A percentile compares a stretch with the other conserved stretches of the same genome.
These are phyloP conservation scores for Staphylotrichum tortipilum DNA, from an alignment of 495 filamentous ascomycete species.

Conservation along the genomic window DNA sequence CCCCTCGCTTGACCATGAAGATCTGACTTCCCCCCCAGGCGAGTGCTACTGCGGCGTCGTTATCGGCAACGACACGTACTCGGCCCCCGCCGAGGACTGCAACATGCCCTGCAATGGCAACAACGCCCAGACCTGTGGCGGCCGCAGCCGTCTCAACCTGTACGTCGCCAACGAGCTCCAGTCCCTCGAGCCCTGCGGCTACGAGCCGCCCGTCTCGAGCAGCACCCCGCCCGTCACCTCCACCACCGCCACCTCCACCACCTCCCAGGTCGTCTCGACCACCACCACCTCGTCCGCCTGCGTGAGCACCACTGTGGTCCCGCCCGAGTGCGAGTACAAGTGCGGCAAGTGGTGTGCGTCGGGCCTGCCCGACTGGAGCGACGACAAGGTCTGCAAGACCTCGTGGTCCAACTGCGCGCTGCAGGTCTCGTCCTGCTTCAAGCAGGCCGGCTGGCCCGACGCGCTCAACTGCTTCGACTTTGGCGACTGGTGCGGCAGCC, in stretches of 20 bases:
- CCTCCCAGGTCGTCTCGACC: conserved; percentile 15
- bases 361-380: conserved; percentile 38
- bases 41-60: conserved; percentile 40
- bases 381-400: conserved; percentile 26
- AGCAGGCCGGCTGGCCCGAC: conserved; percentile 37
- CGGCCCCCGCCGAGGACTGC: conserved; percentile 32
- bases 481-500: conserved; percentile 32
- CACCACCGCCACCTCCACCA: conserved; percentile 14
- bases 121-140: conserved; percentile 38
- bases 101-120: conserved; percentile 44
- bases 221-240: conserved; percentile 12
- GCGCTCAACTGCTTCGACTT: conserved; percentile 38
- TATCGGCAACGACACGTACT: conserved; percentile 39
- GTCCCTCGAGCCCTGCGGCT: conserved; percentile 39
- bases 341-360: conserved; percentile 44
- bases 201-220: conserved; percentile 18
- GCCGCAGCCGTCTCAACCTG: conserved; percentile 33
- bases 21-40: conserved; percentile 14
- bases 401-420: conserved; percentile 32
- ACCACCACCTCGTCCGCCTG: conserved; percentile 34
- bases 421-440: conserved; percentile 41
- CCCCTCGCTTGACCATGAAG: no score
- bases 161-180: conserved; percentile 36
- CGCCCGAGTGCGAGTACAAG: conserved; percentile 40
- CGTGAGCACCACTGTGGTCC: conserved; percentile 31